Conservation (phyloP, 768 basidiomycete species). For the Trametes punicea region DNA sequence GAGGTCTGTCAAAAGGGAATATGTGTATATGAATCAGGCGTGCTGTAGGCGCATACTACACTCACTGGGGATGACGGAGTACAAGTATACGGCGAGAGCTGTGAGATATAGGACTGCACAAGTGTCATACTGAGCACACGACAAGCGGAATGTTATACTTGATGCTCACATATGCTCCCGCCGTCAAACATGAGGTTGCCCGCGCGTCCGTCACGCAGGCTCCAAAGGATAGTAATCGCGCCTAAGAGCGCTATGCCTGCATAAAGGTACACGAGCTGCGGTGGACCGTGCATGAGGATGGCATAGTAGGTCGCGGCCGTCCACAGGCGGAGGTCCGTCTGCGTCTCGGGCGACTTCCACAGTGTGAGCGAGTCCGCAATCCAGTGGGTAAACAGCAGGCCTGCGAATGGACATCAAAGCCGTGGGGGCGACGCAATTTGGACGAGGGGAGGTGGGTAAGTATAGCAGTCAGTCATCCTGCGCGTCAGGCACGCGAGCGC, state of each 20-base stretch:
- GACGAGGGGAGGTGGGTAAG: neutral
- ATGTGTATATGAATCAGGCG: constrained; percentile 6
- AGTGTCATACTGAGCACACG: neutral
- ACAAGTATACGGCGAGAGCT: constrained; percentile 67
- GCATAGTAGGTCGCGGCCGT: constrained; percentile 81
- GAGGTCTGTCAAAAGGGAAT: constrained; percentile 41
- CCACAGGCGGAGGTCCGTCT: constrained; percentile 81
- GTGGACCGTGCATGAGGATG: constrained; percentile 65
- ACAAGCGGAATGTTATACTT: neutral
- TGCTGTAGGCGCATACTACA: constrained; percentile 1
- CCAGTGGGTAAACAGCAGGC: constrained; percentile 85
- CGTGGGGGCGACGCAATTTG: constrained; percentile 7
- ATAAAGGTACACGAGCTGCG: constrained; percentile 54
- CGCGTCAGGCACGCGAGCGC: neutral
- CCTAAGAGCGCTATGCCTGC: constrained; percentile 56
- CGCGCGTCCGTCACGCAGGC: constrained; percentile 70
- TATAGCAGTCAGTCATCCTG: neutral
- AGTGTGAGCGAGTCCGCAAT: constrained; percentile 89
- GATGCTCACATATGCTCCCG: constrained; percentile 73
- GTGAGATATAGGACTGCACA: constrained; percentile 68
- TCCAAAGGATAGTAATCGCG: constrained; percentile 69
- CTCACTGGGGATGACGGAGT: constrained; percentile 80
- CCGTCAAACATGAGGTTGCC: constrained; percentile 92
- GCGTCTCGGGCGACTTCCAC: constrained; percentile 73
- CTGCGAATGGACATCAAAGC: constrained; percentile 34